These are phyloP conservation scores for Diplodia scrobiculata DNA, from an alignment of 2,329 filamentous ascomycete species.

Conservation along the genomic window DNA sequence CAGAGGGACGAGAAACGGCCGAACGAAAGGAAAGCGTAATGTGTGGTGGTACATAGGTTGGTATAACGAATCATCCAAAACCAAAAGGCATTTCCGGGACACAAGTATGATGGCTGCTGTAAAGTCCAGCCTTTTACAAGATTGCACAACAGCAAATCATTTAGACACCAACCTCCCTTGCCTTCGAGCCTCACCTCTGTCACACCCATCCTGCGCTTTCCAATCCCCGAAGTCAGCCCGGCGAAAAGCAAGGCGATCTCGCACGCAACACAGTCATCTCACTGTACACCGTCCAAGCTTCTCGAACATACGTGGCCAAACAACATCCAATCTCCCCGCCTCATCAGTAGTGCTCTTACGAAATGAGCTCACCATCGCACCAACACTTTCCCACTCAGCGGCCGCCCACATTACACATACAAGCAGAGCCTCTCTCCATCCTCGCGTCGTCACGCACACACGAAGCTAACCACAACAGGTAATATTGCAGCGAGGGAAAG, in stretches of 20 bases:
- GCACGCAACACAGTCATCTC: background rate
- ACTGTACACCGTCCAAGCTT: background rate
- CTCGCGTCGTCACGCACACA: background rate
- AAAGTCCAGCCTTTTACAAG: background rate
- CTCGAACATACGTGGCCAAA: background rate
- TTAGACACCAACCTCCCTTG: background rate
- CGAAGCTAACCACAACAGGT: background rate
- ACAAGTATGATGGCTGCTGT: too few relatives aligned
- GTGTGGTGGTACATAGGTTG: background rate
- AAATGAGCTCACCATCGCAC: background rate
- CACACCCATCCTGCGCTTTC: background rate
- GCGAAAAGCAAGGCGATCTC: background rate
- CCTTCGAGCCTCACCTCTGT: background rate
- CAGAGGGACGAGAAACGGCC: constrained; percentile 7
- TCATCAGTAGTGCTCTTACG: background rate
- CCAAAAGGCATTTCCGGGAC: background rate
- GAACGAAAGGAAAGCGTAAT: constrained; percentile 5
- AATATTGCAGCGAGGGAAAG: constrained; percentile 11
- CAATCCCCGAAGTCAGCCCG: background rate
- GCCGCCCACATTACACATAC: background rate
- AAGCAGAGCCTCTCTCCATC: background rate
- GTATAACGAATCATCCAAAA: background rate
- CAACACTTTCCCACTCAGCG: background rate
- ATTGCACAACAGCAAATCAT: background rate
- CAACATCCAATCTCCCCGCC: background rate